Percentiles rank a stretch among this genome's conserved stretches.
Evolutionary conservation across 352 stramenopile genomes (phyloP).

Genomic region (Phytopythium chamaehyphon): DNA sequence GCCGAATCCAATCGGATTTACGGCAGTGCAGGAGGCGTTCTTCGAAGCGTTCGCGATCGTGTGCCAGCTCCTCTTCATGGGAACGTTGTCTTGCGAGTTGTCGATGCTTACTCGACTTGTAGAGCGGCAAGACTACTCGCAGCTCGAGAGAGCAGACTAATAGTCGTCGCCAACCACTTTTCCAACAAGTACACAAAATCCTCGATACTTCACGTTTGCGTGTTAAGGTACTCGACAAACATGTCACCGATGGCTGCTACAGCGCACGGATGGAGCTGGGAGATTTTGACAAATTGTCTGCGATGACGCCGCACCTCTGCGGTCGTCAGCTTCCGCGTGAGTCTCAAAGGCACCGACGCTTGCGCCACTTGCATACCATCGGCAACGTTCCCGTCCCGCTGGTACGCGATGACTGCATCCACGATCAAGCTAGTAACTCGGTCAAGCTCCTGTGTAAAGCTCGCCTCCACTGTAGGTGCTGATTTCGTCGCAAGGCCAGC

Average conservation of each 20-base stretch:
- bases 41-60: slow-evolving; percentile 82
- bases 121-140: slow-evolving; percentile 56
- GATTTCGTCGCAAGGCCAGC: slow-evolving; percentile 63
- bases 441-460: slow-evolving; percentile 72
- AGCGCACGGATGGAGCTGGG: slow-evolving; percentile 50
- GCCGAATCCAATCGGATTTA: slow-evolving; percentile 77
- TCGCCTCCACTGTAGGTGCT: slow-evolving; percentile 54
- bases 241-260: slow-evolving; percentile 47
- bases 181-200: not conserved
- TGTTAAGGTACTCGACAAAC: slow-evolving; percentile 78
- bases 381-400: slow-evolving; percentile 58
- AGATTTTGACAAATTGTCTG: slow-evolving; percentile 82
- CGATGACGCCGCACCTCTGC: slow-evolving; percentile 65
- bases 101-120: slow-evolving; percentile 51
- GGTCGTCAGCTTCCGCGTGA: slow-evolving; percentile 49
- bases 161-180: not conserved
- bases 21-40: slow-evolving; percentile 75
- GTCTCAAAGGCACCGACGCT: not conserved
- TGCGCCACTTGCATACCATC: slow-evolving; percentile 38
- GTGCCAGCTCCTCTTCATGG: slow-evolving; percentile 87
- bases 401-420: slow-evolving; percentile 50
- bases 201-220: slow-evolving; percentile 40
- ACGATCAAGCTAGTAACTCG: slow-evolving; percentile 49
- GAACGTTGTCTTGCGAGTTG: slow-evolving; percentile 74
- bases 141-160: slow-evolving; percentile 57